Evolutionary conservation across 257 asterid genomes (phyloP), one percentile per base, ranked within the genome.

Genomic region (Thymus mandschuricus): DNA sequence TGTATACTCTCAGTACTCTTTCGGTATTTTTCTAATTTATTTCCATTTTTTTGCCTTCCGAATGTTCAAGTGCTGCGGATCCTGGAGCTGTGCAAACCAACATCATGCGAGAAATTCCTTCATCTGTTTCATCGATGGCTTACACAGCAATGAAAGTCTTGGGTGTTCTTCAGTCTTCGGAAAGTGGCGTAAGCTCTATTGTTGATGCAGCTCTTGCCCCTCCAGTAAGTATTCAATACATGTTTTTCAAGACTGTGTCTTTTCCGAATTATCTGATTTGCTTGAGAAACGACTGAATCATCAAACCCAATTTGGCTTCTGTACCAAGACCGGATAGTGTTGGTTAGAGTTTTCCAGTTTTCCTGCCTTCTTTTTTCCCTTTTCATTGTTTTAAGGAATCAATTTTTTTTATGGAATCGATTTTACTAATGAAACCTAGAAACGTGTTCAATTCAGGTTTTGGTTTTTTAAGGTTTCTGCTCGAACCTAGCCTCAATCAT

Each of bases 21-120:
- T 69, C 45, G 3, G 1, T 27, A 7, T 9, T 35, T 73, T 31
- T 71, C 79, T 62, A 60, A 71, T 76, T 49, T 10, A 58, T 46
- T 5, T 62, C 44, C 3, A 12, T 4, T 58, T 67, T 38, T 58
- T 29, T 21, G 45, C 51, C 59, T 67, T 70, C 11, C 15, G 28
- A 72, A 52, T 49, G 30, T 28, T 66, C 10, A 79, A 93, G 98
- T 60, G 92, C 90, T 52, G 96, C 71, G 60, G 98, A 91, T 76
- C 98, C 98, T 80, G 98, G 98, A 74, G 84, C 83, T 9, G 98
- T 89, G 82, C 67, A 86, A 78, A 93, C 97, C 52, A 87, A 87
- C 60, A 87, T 93, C 66, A 86, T 93, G 96, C 89, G 96, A 59
- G 98, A 91, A 85, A 41, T 91, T 66, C 98, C 98, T 45, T 71